A percentile compares a stretch with the other conserved stretches of the same genome.
These are phyloP conservation scores for Debaryomyces sp. DNA, from an alignment of 1,139 yeast genomes.

Conservation along the genomic window DNA sequence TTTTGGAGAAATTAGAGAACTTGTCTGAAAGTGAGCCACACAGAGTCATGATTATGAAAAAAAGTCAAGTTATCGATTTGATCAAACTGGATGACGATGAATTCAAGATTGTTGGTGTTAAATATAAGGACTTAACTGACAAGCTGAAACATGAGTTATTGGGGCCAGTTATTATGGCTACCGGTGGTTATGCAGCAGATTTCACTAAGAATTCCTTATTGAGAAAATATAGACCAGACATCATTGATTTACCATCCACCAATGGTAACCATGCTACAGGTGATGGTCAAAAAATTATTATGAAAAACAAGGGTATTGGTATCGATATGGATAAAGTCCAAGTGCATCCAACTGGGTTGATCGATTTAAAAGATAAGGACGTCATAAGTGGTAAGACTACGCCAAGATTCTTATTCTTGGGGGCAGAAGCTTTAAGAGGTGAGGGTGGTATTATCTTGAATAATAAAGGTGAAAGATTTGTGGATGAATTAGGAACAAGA, in stretches of 20 bases:
- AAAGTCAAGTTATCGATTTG: slow-evolving; percentile 60
- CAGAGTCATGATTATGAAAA: slow-evolving; percentile 53
- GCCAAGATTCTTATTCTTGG: slow-evolving; percentile 64
- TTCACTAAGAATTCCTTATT: slow-evolving; percentile 55
- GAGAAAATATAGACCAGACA: slow-evolving; percentile 62
- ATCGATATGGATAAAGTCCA: slow-evolving; percentile 79
- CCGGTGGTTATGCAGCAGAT: slow-evolving; percentile 78
- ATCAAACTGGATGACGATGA: slow-evolving; percentile 31
- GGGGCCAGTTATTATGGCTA: slow-evolving; percentile 72
- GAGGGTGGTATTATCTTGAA: slow-evolving; percentile 74
- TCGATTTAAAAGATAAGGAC: slow-evolving; percentile 62
- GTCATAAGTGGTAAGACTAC: slow-evolving; percentile 39
- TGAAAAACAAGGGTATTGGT: slow-evolving; percentile 60
- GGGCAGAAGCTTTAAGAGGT: slow-evolving; percentile 80
- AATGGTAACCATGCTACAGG: slow-evolving; percentile 78
- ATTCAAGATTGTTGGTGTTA: slow-evolving; percentile 47
- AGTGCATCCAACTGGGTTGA: slow-evolving; percentile 81
- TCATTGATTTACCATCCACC: slow-evolving; percentile 66
- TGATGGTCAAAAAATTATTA: slow-evolving; percentile 68
- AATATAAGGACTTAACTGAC: slow-evolving; percentile 44
- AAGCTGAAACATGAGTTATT: slow-evolving; percentile 32
- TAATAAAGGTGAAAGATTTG: slow-evolving; percentile 65
- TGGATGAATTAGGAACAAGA: slow-evolving; percentile 70
- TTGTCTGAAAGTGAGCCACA: slow-evolving; percentile 52
- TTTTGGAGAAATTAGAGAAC: slow-evolving; percentile 56